These are phyloP conservation scores for Calonectria hongkongensis DNA, from an alignment of 2,329 filamentous ascomycete genomes.

Conservation along the genomic window DNA sequence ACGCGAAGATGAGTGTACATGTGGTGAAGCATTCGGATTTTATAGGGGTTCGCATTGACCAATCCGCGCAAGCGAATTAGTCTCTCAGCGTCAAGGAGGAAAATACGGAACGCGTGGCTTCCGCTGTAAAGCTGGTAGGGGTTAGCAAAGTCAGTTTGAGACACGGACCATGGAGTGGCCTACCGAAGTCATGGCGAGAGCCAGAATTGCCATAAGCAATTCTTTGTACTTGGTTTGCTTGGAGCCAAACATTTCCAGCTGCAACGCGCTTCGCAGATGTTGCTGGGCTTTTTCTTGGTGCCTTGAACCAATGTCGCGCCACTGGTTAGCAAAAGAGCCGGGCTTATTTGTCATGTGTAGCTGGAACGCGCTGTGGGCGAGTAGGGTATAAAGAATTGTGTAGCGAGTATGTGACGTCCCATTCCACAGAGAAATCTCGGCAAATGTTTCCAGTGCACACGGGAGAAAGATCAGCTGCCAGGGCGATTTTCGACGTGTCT, in stretches of 20 bases:
- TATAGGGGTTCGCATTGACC: constrained; percentile 62
- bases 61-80: constrained; percentile 63
- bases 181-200: constrained; percentile 52
- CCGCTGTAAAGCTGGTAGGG: constrained; percentile 45
- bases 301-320: constrained; percentile 54
- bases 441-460: constrained; percentile 63
- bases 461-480: constrained; percentile 67
- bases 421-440: constrained; percentile 64
- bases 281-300: constrained; percentile 58
- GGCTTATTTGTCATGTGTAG: constrained; percentile 53
- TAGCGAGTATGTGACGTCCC: constrained; percentile 60
- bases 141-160: neutral
- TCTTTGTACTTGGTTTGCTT: constrained; percentile 65
- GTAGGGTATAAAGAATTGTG: constrained; percentile 62
- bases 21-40: constrained; percentile 66
- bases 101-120: constrained; percentile 44
- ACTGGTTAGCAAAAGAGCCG: constrained; percentile 43
- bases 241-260: constrained; percentile 56
- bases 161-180: rapidly evolving
- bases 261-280: constrained; percentile 58
- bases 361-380: constrained; percentile 66
- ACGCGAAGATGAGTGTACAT: constrained; percentile 68
- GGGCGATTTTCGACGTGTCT: constrained; percentile 61
- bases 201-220: constrained; percentile 65
- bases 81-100: constrained; percentile 65